Evolutionary conservation across 495 filamentous ascomycete genomes (phyloP).

Genomic region (Aspergillus egyptiacus): DNA sequence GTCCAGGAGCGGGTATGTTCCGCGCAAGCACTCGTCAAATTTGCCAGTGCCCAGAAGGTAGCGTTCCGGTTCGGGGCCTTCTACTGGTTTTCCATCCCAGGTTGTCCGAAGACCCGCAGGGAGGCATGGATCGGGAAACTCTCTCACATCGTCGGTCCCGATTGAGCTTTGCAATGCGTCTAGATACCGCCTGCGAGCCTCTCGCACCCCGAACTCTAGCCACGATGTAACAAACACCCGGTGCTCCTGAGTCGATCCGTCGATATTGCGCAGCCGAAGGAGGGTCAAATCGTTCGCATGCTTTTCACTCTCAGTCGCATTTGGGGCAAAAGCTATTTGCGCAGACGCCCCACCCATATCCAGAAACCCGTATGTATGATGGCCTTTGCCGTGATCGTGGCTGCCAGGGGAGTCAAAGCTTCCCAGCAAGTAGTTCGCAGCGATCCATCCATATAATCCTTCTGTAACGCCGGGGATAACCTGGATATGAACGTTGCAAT

Average conservation of each 20-base stretch:
- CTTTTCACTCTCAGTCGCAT: conserved; percentile 81
- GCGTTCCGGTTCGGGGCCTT: conserved; percentile 27
- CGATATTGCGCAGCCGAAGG: conserved; percentile 72
- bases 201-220: conserved; percentile 92
- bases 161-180: conserved; percentile 58
- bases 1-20: conserved; percentile 80
- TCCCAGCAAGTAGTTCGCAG: conserved; percentile 94
- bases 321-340: conserved; percentile 96
- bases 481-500: conserved; percentile 86
- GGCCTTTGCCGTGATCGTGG: conserved; percentile 75
- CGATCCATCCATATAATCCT: conserved; percentile 97
- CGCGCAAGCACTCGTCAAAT: conserved; percentile 78
- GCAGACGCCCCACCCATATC: conserved; percentile 98
- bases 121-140: conserved; percentile 88
- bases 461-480: conserved; percentile 97
- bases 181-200: conserved; percentile 78
- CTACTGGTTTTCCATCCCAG: conserved; percentile 49
- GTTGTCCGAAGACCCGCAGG: conserved; percentile 66
- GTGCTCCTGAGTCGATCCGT: conserved; percentile 72
- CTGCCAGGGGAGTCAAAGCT: conserved; percentile 76
- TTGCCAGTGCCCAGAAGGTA: conserved; percentile 72
- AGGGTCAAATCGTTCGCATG: conserved; percentile 87
- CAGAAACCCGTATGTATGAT: conserved; percentile 95
- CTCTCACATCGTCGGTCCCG: conserved; percentile 45
- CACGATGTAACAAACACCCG: conserved; percentile 92